phyloP scores from a whole-genome alignment of 2,329 filamentous ascomycete species.

The Exophiala lecanii-corni region DNA sequence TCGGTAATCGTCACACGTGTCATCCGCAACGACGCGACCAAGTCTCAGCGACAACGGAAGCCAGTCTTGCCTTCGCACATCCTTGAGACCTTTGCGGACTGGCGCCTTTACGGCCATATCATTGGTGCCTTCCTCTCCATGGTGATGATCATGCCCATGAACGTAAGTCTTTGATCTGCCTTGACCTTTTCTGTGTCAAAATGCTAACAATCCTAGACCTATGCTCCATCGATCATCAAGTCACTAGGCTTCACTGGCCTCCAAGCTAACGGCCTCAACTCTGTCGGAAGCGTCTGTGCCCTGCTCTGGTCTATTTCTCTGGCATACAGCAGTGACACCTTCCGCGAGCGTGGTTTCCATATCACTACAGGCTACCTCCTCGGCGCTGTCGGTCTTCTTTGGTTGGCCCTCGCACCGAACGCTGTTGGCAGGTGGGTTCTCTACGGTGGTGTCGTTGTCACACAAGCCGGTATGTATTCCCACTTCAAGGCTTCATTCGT shows the following conservation, averaged over 20 bases:
- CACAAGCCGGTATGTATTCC: background rate
- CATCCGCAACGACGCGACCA: slow-evolving; percentile 40
- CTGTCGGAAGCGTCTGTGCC: slow-evolving; percentile 40
- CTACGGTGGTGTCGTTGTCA: slow-evolving; percentile 26
- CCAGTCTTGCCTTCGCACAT: slow-evolving; percentile 13
- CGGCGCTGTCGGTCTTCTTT: slow-evolving; percentile 24
- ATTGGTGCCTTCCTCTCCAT: slow-evolving; percentile 42
- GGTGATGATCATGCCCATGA: slow-evolving; percentile 46
- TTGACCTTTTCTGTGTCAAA: too few species aligned
- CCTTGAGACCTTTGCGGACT: slow-evolving; percentile 33
- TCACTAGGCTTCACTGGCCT: slow-evolving; percentile 49
- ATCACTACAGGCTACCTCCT: slow-evolving; percentile 25
- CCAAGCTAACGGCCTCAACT: slow-evolving; percentile 50
- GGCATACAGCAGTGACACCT: slow-evolving; percentile 23
- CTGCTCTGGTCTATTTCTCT: slow-evolving; percentile 20
- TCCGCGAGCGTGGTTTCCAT: slow-evolving; percentile 23
- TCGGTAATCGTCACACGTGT: slow-evolving; percentile 40
- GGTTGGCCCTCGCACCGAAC: slow-evolving; percentile 25
- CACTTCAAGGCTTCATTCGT: too few species aligned
- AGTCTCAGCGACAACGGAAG: slow-evolving; percentile 21
- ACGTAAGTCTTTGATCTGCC: slow-evolving; percentile 24
- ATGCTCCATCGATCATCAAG: slow-evolving; percentile 51
- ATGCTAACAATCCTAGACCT: slow-evolving; percentile 33
- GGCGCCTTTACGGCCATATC: slow-evolving; percentile 49
- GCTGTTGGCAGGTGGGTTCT: slow-evolving; percentile 23